Evolutionary conservation across 1,284 basidiomycete species (phyloP).

Genomic region (Melampsora larici-populina): DNA sequence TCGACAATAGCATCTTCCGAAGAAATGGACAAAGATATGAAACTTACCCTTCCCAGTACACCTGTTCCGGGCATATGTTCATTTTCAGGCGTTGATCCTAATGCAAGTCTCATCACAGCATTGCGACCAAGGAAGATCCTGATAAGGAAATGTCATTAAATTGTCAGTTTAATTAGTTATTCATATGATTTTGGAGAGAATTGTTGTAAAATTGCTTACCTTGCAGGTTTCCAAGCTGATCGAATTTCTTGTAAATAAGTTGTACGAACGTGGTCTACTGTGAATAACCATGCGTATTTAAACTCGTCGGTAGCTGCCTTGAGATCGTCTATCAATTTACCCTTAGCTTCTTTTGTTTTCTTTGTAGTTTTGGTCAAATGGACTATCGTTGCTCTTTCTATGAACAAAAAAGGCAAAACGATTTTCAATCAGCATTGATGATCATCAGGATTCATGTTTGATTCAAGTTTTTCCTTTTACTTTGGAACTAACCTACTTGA

Average conservation of each 20-base stretch:
- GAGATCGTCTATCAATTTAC: constrained; percentile 3
- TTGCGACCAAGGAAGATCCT: constrained; percentile 88
- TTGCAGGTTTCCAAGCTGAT: constrained; percentile 77
- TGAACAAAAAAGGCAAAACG: constrained; percentile 45
- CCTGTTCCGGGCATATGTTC: constrained; percentile 78
- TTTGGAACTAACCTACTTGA: constrained; percentile 66
- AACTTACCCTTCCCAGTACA: constrained; percentile 70
- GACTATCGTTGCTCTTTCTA: constrained; percentile 56
- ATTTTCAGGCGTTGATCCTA: constrained; percentile 81
- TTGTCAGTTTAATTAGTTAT: not conserved
- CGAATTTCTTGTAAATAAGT: constrained; percentile 89
- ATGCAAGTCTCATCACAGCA: constrained; percentile 90
- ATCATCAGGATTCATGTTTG: not conserved
- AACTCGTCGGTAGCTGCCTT: constrained; percentile 66
- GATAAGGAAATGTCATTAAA: too few species aligned
- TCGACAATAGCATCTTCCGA: not conserved
- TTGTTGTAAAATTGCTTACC: constrained; percentile 22
- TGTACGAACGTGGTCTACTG: constrained; percentile 91
- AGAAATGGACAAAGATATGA: not conserved
- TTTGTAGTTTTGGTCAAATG: constrained; percentile 61
- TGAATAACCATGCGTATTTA: constrained; percentile 92
- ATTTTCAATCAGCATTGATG: not conserved
- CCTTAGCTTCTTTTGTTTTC: constrained; percentile 50
- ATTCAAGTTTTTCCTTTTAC: not conserved
- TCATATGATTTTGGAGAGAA: not conserved